Percentiles rank a stretch among this genome's conserved stretches.
Evolutionary conservation across 2,329 filamentous ascomycete species (phyloP).

Genomic region (Paraphoma chrysanthemicola): DNA sequence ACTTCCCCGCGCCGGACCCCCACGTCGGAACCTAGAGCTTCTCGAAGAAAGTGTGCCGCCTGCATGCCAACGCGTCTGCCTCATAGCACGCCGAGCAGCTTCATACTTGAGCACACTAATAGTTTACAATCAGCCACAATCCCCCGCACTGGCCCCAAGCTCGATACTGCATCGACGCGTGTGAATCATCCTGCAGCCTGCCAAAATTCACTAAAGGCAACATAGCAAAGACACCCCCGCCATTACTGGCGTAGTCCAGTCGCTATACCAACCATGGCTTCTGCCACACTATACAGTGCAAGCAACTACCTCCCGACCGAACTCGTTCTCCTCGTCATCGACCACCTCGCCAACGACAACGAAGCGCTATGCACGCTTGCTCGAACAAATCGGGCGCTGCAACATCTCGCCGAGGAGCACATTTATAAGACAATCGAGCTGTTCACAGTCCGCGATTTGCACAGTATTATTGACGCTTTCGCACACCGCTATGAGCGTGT

Average conservation of each 20-base stretch:
- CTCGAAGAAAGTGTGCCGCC: not conserved
- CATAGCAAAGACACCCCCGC: not conserved
- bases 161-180: no score
- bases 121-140: no score
- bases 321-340: conserved; percentile 36
- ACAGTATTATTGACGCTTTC: conserved; percentile 35
- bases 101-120: no score
- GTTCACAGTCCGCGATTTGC: conserved; percentile 31
- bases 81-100: not conserved
- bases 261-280: not conserved
- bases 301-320: conserved; percentile 32
- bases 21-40: not conserved
- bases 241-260: not conserved
- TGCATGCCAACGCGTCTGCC: not conserved
- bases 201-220: no score
- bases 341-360: conserved; percentile 32
- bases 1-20: not conserved
- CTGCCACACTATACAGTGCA: conserved; percentile 16
- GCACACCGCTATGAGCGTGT: conserved; percentile 30
- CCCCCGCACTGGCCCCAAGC: no score
- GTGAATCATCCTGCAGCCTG: no score
- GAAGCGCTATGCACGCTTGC: conserved; percentile 34
- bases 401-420: conserved; percentile 39
- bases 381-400: conserved; percentile 36
- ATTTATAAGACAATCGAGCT: conserved; percentile 42